Percentiles rank a stretch among this genome's conserved stretches.
These are phyloP conservation scores for Diutina pseudorugosa DNA, from an alignment of 1,139 yeast species.

Conservation along the genomic window DNA sequence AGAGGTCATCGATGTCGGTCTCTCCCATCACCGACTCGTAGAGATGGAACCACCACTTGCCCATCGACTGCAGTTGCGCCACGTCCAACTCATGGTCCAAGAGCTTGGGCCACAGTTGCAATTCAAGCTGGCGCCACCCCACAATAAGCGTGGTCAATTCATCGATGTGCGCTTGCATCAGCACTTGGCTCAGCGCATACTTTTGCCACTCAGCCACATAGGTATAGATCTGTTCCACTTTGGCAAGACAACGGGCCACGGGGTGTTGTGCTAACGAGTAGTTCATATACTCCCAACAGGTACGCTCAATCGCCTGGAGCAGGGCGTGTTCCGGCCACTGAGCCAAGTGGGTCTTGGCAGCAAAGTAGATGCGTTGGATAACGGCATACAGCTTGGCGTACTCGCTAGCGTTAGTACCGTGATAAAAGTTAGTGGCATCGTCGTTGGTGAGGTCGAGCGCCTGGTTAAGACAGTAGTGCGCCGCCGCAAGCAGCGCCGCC, in stretches of 20 bases:
- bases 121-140: constrained; percentile 82
- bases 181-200: constrained; percentile 72
- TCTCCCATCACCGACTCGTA: constrained; percentile 56
- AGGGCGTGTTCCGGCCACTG: constrained; percentile 98
- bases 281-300: constrained; percentile 55
- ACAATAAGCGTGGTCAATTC: constrained; percentile 60
- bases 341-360: constrained; percentile 33
- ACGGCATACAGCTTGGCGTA: background rate
- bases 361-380: constrained; percentile 26
- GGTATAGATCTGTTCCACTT: constrained; percentile 78
- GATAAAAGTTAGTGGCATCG: constrained; percentile 47
- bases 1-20: constrained; percentile 20
- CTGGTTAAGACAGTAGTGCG: background rate
- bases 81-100: constrained; percentile 51
- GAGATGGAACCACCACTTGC: constrained; percentile 87
- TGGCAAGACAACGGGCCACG: constrained; percentile 64
- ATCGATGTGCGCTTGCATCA: constrained; percentile 44
- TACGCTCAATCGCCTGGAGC: constrained; percentile 50
- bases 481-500: background rate
- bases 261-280: constrained; percentile 54
- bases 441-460: background rate
- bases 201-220: constrained; percentile 87
- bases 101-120: constrained; percentile 73
- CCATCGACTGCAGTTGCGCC: constrained; percentile 36
- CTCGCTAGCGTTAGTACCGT: constrained; percentile 51